A percentile compares a stretch with the other conserved stretches of the same genome.
phyloP scores from a whole-genome alignment of 352 stramenopile genomes.

The Globisporangium iwayamae region DNA sequence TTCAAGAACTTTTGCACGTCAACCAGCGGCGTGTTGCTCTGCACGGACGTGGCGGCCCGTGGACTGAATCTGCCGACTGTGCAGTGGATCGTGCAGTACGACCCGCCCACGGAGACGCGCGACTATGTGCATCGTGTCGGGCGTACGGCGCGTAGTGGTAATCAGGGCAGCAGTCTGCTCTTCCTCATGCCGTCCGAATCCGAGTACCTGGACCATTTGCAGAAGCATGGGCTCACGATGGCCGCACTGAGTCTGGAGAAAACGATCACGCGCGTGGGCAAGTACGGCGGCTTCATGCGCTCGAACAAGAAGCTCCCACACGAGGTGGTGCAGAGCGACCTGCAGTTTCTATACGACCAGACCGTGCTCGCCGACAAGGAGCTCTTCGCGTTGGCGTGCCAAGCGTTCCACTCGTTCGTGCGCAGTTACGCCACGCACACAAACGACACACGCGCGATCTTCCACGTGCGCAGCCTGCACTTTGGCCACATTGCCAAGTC shows the following conservation, averaged over 20 bases:
- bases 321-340: conserved; percentile 74
- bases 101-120: conserved; percentile 97
- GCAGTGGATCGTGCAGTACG: conserved; percentile 97
- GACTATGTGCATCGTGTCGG: conserved; percentile 99
- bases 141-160: conserved; percentile 97
- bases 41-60: conserved; percentile 97
- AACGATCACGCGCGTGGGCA: conserved; percentile 62
- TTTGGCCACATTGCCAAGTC: conserved; percentile 93
- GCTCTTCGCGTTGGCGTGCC: conserved; percentile 80
- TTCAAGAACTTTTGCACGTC: conserved; percentile 93
- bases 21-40: conserved; percentile 92
- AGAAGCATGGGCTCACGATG: conserved; percentile 74
- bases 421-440: conserved; percentile 92
- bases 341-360: conserved; percentile 84
- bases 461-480: conserved; percentile 91
- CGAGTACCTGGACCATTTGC: conserved; percentile 92
- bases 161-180: conserved; percentile 94
- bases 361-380: conserved; percentile 76
- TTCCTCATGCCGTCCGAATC: conserved; percentile 97
- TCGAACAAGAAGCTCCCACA: conserved; percentile 80
- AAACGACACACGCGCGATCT: conserved; percentile 88
- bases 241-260: conserved; percentile 87
- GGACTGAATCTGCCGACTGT: conserved; percentile 98
- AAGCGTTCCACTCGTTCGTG: conserved; percentile 92
- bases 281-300: conserved; percentile 52